Base-by-base conservation (phyloP, 1,284 basidiomycete genomes). In the Puccinia horiana region DNA sequence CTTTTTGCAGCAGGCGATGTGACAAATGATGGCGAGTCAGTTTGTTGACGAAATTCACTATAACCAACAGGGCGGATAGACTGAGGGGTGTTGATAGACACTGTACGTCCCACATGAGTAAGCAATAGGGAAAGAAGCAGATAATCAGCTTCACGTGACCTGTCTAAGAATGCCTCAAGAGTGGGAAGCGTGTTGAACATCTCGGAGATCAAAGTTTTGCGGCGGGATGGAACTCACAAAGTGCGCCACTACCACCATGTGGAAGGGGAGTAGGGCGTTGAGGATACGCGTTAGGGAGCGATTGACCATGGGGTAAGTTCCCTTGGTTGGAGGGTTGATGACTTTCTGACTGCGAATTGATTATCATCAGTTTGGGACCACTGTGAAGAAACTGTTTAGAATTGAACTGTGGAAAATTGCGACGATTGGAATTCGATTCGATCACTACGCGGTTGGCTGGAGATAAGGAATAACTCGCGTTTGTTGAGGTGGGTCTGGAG, bases 341-440 rank as follows among this genome's bases (percentile, higher is more conserved):
- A 42, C 14, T 69, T 16, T 69, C 65, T 16, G 42, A 44, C 29
- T 69, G 65, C 16, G 65, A 20, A 23, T 69, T 69, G 26, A 69
- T 44, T 47, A 40, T 44, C 12, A 47, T 44, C 2, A 69, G 42
- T 29, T 26, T 69, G n/a, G 65, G 65, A 47, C 65, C 65, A 26
- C 23, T 42, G 20, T 69, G 65, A 14, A 26, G 26, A n/a, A 20
- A 2, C 3, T n/a, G 65, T 29, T 69, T 69, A 9, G 44, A n/a
- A 14, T 69, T 69, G n/a, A 69, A 69, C 23, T 69, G 65, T 16
- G 65, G 65, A 47, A 23, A 69, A 47, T 69, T 69, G 2, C 65
- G 65, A 12, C 65, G 42, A 26, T 6, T 69, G 14, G 65, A 1
- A 47, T 44, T 47, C 11, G 65, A 14, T 2, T 69, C 65, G 40